Evolutionary conservation across 345 rosid species (phyloP).

Genomic region (Gossypium arboreum): DNA sequence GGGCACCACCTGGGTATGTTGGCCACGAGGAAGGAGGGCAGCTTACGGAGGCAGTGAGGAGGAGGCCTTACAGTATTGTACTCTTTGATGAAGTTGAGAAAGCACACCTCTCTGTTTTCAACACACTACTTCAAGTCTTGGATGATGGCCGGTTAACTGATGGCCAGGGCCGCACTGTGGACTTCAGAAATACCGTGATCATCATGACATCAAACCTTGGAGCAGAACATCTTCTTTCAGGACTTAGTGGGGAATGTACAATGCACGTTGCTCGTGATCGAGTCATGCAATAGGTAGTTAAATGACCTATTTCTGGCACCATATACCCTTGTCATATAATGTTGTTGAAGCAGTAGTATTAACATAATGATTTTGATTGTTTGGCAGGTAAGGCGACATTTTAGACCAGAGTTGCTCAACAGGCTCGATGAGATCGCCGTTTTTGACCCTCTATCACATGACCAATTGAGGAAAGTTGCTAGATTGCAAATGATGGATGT

Average conservation of each 20-base stretch:
- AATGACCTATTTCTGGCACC: background rate
- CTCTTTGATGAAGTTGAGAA: slow-evolving; percentile 97
- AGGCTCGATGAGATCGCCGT: slow-evolving; percentile 88
- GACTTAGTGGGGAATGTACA: slow-evolving; percentile 60
- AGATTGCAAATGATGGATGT: slow-evolving; percentile 84
- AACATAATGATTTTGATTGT: background rate
- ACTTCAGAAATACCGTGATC: slow-evolving; percentile 73
- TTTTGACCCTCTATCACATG: slow-evolving; percentile 88
- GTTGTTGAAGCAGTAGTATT: background rate
- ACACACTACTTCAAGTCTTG: slow-evolving; percentile 85
- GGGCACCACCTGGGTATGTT: slow-evolving; percentile 96
- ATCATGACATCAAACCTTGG: slow-evolving; percentile 97
- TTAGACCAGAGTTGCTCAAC: slow-evolving; percentile 80
- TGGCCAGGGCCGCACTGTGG: slow-evolving; percentile 91
- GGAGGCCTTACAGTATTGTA: slow-evolving; percentile 78
- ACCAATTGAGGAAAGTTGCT: slow-evolving; percentile 77
- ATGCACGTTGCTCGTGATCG: slow-evolving; percentile 80
- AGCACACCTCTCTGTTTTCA: slow-evolving; percentile 77
- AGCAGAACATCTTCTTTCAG: slow-evolving; percentile 75
- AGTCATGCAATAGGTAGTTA: slow-evolving; percentile 70
- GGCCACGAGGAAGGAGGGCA: slow-evolving; percentile 99
- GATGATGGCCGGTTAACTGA: slow-evolving; percentile 92
- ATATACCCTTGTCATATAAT: background rate
- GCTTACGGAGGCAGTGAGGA: slow-evolving; percentile 84
- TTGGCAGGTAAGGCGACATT: slow-evolving; percentile 65